Percentiles rank a stretch among this genome's conserved stretches.
phyloP scores from a whole-genome alignment of 352 stramenopile species.

The Globisporangium spinosum region DNA sequence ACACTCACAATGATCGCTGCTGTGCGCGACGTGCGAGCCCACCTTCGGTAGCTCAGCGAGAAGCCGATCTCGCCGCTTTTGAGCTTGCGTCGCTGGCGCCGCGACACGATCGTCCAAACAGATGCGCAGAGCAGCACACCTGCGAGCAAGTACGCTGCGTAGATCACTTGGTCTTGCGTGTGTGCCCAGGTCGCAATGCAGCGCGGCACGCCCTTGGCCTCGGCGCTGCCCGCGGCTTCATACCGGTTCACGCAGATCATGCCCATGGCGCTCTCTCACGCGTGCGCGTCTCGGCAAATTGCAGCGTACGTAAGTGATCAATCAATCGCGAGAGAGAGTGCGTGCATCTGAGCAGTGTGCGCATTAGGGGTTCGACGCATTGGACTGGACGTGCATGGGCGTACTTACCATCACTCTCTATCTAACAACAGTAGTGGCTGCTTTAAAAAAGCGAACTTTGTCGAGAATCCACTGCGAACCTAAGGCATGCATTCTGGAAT shows the following conservation, averaged over 20 bases:
- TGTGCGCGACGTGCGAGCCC: conserved; percentile 68
- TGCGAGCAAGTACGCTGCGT: conserved; percentile 43
- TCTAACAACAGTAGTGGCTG: background rate
- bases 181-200: conserved; percentile 74
- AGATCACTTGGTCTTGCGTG: conserved; percentile 68
- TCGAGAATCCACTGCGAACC: background rate
- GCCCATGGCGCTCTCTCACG: conserved; percentile 28
- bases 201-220: conserved; percentile 30
- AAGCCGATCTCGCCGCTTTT: conserved; percentile 70
- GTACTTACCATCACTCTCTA: background rate
- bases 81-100: conserved; percentile 49
- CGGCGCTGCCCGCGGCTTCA: conserved; percentile 22
- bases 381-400: background rate
- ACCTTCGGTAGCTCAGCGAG: conserved; percentile 68
- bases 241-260: conserved; percentile 76
- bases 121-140: conserved; percentile 44
- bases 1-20: conserved; percentile 64
- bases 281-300: background rate
- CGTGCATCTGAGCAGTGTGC: background rate
- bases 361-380: background rate
- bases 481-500: background rate
- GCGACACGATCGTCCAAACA: conserved; percentile 53
- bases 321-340: background rate
- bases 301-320: background rate
- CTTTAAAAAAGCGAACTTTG: background rate